These are phyloP conservation scores for Tillandsia leiboldiana DNA, from an alignment of 176 grass and related monocot genomes.

Conservation along the genomic window DNA sequence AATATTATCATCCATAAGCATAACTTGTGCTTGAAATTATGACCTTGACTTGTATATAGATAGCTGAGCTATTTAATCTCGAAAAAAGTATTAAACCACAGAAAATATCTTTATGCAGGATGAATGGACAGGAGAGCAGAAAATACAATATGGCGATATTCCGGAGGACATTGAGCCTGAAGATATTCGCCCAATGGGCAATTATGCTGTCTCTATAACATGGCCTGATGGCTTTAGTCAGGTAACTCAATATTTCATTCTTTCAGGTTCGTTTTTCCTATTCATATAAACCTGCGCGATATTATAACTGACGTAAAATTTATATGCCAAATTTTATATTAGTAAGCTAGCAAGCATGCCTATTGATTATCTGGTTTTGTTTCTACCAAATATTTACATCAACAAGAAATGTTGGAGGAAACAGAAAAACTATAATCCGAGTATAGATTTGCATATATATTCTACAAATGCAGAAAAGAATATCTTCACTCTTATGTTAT, in stretches of 20 bases:
- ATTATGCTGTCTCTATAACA: slow-evolving; percentile 97
- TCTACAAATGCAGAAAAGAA: no score
- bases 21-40: neutral
- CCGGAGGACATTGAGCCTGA: slow-evolving; percentile 94
- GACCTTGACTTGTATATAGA: neutral
- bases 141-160: slow-evolving; percentile 72
- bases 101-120: slow-evolving; percentile 33
- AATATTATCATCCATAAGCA: no score
- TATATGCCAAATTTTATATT: neutral
- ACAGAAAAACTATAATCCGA: no score
- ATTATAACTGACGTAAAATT: neutral
- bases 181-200: slow-evolving; percentile 90
- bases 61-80: no score
- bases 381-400: no score
- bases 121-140: slow-evolving; percentile 97
- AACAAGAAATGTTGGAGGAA: no score
- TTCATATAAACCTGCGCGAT: neutral
- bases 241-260: slow-evolving; percentile 35
- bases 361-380: no score
- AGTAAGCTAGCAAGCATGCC: no score
- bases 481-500: no score
- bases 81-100: no score
- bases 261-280: neutral
- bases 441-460: no score
- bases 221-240: slow-evolving; percentile 98